A percentile compares a stretch with the other conserved stretches of the same genome.
phyloP scores from a whole-genome alignment of 1,284 basidiomycete genomes.

The Naganishia albida region DNA sequence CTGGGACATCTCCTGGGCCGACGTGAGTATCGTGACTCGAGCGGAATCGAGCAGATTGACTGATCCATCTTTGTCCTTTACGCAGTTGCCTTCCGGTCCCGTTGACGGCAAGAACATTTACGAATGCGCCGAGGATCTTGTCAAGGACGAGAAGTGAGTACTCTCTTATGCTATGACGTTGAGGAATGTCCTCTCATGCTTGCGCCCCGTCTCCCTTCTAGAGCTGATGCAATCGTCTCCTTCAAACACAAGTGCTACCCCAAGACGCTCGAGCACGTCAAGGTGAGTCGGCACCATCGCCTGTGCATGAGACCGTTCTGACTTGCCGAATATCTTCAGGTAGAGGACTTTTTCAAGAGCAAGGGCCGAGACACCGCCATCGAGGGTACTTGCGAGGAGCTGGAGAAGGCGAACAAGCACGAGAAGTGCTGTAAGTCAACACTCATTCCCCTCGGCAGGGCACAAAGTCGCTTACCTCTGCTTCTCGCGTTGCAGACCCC shows the following conservation, averaged over 20 bases:
- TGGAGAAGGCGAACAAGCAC: conserved; percentile 1
- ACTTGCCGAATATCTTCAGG: neutral
- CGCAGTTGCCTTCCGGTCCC: conserved; percentile 5
- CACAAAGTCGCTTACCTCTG: neutral
- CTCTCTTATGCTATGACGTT: neutral
- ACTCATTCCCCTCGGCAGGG: neutral
- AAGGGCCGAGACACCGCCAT: conserved; percentile 22
- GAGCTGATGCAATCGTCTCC: conserved; percentile 19
- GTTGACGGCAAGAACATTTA: conserved; percentile 13
- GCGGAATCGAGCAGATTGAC: neutral
- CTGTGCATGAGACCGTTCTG: neutral
- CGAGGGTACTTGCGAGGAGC: conserved; percentile 3
- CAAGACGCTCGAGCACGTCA: conserved; percentile 13
- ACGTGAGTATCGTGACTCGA: conserved; percentile 5
- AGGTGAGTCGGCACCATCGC: neutral
- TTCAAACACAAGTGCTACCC: conserved; percentile 12
- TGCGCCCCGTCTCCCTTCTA: neutral
- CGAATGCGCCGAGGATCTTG: conserved; percentile 14
- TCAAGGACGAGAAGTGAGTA: conserved; percentile 14
- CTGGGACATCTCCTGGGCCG: conserved; percentile 16
- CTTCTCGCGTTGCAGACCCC: conserved; percentile 2
- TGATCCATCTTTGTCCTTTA: neutral
- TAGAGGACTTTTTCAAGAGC: conserved; percentile 1
- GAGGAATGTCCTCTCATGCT: neutral
- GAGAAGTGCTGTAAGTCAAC: conserved; percentile 14